Conservation (phyloP, 1,284 basidiomycete genomes). For the Microbotryum violaceum region DNA sequence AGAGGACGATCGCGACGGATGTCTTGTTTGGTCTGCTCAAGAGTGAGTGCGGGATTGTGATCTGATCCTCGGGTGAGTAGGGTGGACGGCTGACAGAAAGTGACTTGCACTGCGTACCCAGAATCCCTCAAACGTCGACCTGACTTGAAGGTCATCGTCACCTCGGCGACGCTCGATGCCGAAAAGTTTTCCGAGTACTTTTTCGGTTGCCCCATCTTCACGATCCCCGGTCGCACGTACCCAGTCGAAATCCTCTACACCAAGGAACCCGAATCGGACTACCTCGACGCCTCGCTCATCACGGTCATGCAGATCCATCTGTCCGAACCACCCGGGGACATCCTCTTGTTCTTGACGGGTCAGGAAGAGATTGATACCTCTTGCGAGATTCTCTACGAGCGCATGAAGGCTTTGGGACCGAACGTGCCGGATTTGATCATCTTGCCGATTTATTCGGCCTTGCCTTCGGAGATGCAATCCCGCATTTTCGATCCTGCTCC, state of each 20-base stretch:
- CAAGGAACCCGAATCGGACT: conserved; percentile 97
- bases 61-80: background rate
- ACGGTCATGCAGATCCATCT: conserved; percentile 99
- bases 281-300: conserved; percentile 94
- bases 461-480: conserved; percentile 96
- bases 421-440: conserved; percentile 96
- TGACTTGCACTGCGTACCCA: conserved; percentile 40
- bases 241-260: conserved; percentile 97
- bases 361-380: conserved; percentile 98
- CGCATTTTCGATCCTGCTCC: conserved; percentile 96
- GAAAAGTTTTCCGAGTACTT: conserved; percentile 99
- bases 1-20: conserved; percentile 95
- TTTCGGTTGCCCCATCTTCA: conserved; percentile 96
- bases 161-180: conserved; percentile 96
- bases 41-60: conserved; percentile 52
- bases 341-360: conserved; percentile 94
- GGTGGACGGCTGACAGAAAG: conserved; percentile 6
- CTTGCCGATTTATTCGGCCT: conserved; percentile 92
- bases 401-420: conserved; percentile 94
- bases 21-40: conserved; percentile 94
- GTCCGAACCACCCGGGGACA: conserved; percentile 92
- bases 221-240: conserved; percentile 98
- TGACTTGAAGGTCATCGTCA: conserved; percentile 95
- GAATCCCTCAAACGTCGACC: conserved; percentile 89
- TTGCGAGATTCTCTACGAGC: conserved; percentile 93